Percentiles rank a stretch among this genome's conserved stretches.
Conservation (phyloP, 306 rosid genomes). For the Cicer judaicum region DNA sequence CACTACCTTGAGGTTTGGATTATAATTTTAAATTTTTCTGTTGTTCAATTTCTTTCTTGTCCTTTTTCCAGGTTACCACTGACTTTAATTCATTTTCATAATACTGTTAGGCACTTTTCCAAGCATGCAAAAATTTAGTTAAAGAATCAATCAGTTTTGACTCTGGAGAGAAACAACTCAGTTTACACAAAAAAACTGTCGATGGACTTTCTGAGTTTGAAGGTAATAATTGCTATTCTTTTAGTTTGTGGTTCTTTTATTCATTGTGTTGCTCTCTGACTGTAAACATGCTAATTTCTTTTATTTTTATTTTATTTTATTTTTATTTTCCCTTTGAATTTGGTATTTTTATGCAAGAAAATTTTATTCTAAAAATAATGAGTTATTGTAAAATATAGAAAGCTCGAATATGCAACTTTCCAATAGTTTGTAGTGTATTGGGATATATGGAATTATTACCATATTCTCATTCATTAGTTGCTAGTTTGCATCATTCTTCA, state of each 20-base stretch:
- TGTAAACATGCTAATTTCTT: conserved; percentile 10
- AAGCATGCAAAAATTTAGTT: conserved; percentile 69
- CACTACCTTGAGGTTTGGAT: conserved; percentile 74
- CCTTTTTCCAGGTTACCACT: neutral
- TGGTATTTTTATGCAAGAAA: conserved; percentile 8
- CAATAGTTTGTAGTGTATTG: neutral
- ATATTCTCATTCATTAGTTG: conserved; percentile 2
- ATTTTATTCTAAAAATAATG: neutral
- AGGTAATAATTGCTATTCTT: conserved; percentile 57
- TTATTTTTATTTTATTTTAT: too few relatives aligned
- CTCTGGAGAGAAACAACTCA: conserved; percentile 59
- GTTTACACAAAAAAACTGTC: conserved; percentile 62
- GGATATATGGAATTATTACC: conserved; percentile 1
- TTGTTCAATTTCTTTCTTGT: neutral
- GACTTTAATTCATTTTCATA: conserved; percentile 16
- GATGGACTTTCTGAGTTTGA: conserved; percentile 62
- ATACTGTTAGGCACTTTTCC: conserved; percentile 69
- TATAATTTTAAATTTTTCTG: neutral
- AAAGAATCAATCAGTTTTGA: conserved; percentile 53
- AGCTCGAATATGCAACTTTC: conserved; percentile 15
- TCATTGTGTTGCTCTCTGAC: neutral
- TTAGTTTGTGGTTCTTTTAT: conserved; percentile 25
- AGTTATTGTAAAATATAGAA: neutral
- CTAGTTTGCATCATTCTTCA: neutral
- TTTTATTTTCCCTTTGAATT: neutral